A percentile compares a stretch with the other conserved stretches of the same genome.
Evolutionary conservation across 1,139 yeast species (phyloP).

Genomic region (Candida tropicalis): DNA sequence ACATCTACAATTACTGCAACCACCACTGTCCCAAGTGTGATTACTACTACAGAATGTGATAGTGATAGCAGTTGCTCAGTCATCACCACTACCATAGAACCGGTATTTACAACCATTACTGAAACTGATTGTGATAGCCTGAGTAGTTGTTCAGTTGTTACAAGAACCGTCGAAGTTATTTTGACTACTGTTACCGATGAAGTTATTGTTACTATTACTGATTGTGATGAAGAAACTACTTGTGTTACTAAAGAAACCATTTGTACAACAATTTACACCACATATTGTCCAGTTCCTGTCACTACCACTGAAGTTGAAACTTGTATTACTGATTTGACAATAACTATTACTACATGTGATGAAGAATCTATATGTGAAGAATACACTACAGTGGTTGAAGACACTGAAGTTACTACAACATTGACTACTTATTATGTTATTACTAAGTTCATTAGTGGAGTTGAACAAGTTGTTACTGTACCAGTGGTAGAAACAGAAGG

Average conservation of each 20-base stretch:
- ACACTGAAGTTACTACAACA: slow-evolving; percentile 14
- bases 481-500: slow-evolving; percentile 3
- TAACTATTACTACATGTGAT: slow-evolving; percentile 13
- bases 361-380: slow-evolving; percentile 10
- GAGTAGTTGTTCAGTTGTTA: slow-evolving; percentile 7
- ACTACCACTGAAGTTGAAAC: slow-evolving; percentile 11
- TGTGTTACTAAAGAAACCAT: slow-evolving; percentile 11
- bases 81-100: neutral
- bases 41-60: slow-evolving; percentile 8
- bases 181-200: slow-evolving; percentile 12
- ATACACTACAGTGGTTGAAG: slow-evolving; percentile 9
- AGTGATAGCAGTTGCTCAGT: neutral
- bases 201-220: slow-evolving; percentile 13
- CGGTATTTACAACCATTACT: slow-evolving; percentile 3
- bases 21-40: slow-evolving; percentile 2
- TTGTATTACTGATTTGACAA: slow-evolving; percentile 11
- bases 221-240: slow-evolving; percentile 12
- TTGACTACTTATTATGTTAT: slow-evolving; percentile 12
- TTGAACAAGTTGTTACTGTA: neutral
- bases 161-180: slow-evolving; percentile 2
- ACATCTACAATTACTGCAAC: slow-evolving; percentile 3
- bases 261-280: slow-evolving; percentile 12
- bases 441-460: slow-evolving; percentile 3
- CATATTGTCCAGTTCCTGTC: slow-evolving; percentile 16
- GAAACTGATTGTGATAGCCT: slow-evolving; percentile 2